These are phyloP conservation scores for Durusdinium trenchii DNA, from an alignment of 73 alveolate genomes.

Conservation along the genomic window DNA sequence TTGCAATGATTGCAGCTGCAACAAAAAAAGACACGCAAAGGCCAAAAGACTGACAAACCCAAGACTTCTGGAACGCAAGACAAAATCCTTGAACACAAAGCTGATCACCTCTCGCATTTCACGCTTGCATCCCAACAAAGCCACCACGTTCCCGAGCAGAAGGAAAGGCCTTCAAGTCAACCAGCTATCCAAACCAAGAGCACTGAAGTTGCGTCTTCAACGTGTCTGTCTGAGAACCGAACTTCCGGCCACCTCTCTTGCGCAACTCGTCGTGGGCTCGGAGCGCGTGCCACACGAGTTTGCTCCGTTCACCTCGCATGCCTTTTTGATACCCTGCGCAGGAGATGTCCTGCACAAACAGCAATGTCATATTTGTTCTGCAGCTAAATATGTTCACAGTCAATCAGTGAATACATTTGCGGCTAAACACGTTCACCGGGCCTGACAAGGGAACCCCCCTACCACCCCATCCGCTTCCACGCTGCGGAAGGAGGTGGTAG, in stretches of 20 bases:
- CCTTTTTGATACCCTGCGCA: background rate
- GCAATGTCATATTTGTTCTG: too few species aligned
- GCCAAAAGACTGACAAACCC: background rate
- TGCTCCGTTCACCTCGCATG: background rate
- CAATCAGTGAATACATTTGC: background rate
- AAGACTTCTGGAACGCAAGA: too few species aligned
- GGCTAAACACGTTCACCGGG: background rate
- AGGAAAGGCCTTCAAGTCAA: background rate
- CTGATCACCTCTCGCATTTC: background rate
- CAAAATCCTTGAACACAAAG: background rate
- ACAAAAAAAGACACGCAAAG: background rate
- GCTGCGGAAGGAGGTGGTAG: background rate
- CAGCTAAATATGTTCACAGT: background rate
- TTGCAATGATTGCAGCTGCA: background rate
- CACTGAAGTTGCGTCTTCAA: too few species aligned
- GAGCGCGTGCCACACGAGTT: background rate
- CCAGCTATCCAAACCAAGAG: background rate
- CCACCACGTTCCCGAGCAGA: background rate
- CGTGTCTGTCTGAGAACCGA: background rate
- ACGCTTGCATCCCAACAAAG: background rate
- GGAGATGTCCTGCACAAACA: background rate
- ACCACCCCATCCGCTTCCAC: background rate
- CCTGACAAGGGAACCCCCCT: constrained; percentile 17
- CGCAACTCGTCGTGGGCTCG: background rate
- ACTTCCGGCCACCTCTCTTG: background rate